A percentile compares a stretch with the other conserved stretches of the same genome.
Conservation (phyloP, 768 basidiomycete species). For the Gautieria morchelliformis region DNA sequence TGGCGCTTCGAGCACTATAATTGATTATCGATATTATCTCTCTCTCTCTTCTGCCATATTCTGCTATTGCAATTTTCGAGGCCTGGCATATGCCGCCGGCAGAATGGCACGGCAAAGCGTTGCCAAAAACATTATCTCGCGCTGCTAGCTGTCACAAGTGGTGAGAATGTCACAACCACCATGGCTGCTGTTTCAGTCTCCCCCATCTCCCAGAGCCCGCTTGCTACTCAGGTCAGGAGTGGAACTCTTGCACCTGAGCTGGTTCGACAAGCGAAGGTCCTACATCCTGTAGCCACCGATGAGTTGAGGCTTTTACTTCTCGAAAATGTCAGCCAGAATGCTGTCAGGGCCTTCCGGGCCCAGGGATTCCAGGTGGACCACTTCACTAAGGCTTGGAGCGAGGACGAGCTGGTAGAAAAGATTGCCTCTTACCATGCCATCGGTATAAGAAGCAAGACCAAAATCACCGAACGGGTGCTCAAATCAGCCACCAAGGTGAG, state of each 20-base stretch:
- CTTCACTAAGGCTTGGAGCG: slow-evolving; percentile 73
- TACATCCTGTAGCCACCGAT: slow-evolving; percentile 78
- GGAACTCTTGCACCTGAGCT: slow-evolving; percentile 23
- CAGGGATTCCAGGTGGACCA: slow-evolving; percentile 94
- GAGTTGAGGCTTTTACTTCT: slow-evolving; percentile 75
- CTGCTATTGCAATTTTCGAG: too few relatives aligned
- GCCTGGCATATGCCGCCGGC: too few relatives aligned
- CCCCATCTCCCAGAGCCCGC: slow-evolving; percentile 29
- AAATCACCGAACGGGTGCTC: slow-evolving; percentile 84
- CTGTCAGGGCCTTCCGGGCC: slow-evolving; percentile 65
- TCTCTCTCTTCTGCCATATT: too few relatives aligned
- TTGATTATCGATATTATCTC: too few relatives aligned
- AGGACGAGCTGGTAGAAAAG: slow-evolving; percentile 83
- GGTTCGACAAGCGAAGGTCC: slow-evolving; percentile 53
- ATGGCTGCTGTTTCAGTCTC: slow-evolving; percentile 49
- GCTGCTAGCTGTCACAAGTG: too few relatives aligned
- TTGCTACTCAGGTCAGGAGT: slow-evolving; percentile 39
- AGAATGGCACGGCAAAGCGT: too few relatives aligned
- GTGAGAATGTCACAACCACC: too few relatives aligned
- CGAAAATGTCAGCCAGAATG: slow-evolving; percentile 92
- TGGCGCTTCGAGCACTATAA: too few relatives aligned
- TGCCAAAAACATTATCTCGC: too few relatives aligned
- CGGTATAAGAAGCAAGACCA: slow-evolving; percentile 97
- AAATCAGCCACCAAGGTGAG: slow-evolving; percentile 77
- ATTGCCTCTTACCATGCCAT: slow-evolving; percentile 85